Conservation (phyloP, 495 filamentous ascomycete species). For the Daldinia concentrica region DNA sequence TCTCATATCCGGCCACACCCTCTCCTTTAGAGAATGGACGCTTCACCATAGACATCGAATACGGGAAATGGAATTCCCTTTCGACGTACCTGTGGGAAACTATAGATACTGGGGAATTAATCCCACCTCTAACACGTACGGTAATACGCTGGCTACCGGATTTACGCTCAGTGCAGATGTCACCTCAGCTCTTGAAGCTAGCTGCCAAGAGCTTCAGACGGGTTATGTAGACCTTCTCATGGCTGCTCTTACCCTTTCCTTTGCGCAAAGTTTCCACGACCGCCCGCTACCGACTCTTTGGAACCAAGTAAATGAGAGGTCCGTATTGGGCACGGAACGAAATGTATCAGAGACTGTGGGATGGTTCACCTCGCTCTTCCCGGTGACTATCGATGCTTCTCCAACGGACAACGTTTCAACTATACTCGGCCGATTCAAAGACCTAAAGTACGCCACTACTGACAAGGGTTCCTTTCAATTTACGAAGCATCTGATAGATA, state of each 20-base stretch:
- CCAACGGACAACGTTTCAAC: conserved; percentile 52
- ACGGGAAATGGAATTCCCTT: conserved; percentile 45
- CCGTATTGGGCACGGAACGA: conserved; percentile 46
- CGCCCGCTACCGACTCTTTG: conserved; percentile 63
- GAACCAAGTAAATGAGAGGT: conserved; percentile 59
- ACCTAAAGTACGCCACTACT: conserved; percentile 49
- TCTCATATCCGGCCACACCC: conserved; percentile 50
- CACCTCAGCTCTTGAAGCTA: conserved; percentile 54
- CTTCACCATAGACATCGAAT: conserved; percentile 52
- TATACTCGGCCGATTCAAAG: conserved; percentile 54
- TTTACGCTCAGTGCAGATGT: conserved; percentile 55
- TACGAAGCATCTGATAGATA: conserved; percentile 48
- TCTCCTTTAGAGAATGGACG: conserved; percentile 74
- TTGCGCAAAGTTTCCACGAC: conserved; percentile 61
- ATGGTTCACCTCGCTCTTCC: conserved; percentile 60
- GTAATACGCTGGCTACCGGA: conserved; percentile 50
- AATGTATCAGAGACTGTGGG: conserved; percentile 60
- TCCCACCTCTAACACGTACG: conserved; percentile 54
- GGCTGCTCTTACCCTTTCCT: conserved; percentile 59
- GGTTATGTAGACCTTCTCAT: conserved; percentile 61
- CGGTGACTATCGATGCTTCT: conserved; percentile 47
- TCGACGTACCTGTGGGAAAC: conserved; percentile 49
- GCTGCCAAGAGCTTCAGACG: conserved; percentile 55
- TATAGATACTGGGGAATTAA: conserved; percentile 60
- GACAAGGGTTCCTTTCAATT: conserved; percentile 59